phyloP scores from a whole-genome alignment of 2,329 filamentous ascomycete species.

The Pseudocercospora vitis region DNA sequence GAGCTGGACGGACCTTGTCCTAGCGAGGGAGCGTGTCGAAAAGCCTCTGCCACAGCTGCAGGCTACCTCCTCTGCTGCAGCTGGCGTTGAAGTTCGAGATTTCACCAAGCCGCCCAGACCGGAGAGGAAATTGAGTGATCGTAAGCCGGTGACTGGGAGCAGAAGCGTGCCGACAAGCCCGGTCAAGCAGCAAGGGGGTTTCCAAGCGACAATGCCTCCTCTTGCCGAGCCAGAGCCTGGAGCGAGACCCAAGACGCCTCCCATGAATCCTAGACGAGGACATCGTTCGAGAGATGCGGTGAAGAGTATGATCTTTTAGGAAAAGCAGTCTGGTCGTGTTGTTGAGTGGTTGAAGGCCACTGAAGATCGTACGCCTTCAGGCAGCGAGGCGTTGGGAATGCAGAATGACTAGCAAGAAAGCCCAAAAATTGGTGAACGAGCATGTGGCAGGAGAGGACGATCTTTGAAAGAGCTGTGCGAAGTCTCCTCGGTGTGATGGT shows the following conservation, averaged over 20 bases:
- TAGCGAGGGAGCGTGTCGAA: slow-evolving; percentile 45
- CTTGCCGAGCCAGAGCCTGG: slow-evolving; percentile 19
- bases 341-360: slow-evolving; percentile 3
- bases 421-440: background rate
- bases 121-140: slow-evolving; percentile 24
- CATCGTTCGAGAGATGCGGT: slow-evolving; percentile 38
- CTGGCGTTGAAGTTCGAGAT: slow-evolving; percentile 27
- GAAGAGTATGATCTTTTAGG: slow-evolving; percentile 43
- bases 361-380: background rate
- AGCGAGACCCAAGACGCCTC: slow-evolving; percentile 35
- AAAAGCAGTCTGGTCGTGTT: slow-evolving; percentile 8
- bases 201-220: slow-evolving; percentile 19
- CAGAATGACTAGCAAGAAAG: too few species aligned
- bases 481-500: slow-evolving; percentile 10
- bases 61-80: background rate
- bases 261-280: slow-evolving; percentile 34
- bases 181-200: slow-evolving; percentile 23
- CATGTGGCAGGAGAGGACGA: slow-evolving; percentile 7
- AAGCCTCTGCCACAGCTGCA: slow-evolving; percentile 11
- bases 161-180: slow-evolving; percentile 33
- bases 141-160: slow-evolving; percentile 24
- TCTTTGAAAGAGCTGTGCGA: slow-evolving; percentile 15
- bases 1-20: slow-evolving; percentile 61
- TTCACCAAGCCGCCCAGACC: slow-evolving; percentile 32
- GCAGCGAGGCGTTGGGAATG: background rate